Base-by-base conservation (phyloP, 164 flowering plant species). In the Taxillus chinensis region DNA sequence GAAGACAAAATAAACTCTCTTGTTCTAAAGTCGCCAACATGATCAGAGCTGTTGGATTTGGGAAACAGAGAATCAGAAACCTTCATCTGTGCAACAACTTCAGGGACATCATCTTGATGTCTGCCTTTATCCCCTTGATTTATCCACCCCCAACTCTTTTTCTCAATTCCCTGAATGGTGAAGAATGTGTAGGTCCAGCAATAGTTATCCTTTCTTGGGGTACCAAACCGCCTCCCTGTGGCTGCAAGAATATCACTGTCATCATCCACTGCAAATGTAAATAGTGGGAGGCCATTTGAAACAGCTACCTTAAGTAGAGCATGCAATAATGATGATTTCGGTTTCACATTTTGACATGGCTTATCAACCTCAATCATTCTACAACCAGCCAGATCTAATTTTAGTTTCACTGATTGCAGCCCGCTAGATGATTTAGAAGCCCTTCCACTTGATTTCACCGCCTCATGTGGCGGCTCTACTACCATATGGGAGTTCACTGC, bases 21-120 rank as follows among this genome's bases (percentile, higher is more conserved):
- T 8, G 54, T 12, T 9, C 62, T 39, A 27, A 27, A 27, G 0
- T 60, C 57, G 1, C 46, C 68, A 3, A 57, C 13, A 42, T 38
- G 40, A 27, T 56, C 48, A 39, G 11, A 55, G 60, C 53, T 45
- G 3, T 37, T 42, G 45, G 40, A 42, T 42, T 50, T 48, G 12
- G 70, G 59, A 48, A 64, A 13, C 43, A 60, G 60, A 39, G 73
- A 66, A 49, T 75, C 79, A 49, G 71, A 69, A 64, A 71, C 81
- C 61, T 75, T 75, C 81, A 77, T 66, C 45, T 75, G 81, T 15
- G 79, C 83, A 54, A 77, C 73, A 53, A 73, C 81, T 62, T 73
- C 67, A 7, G 72, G 68, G 40, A 66, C 55, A 58, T 73, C 75
- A 40, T 72, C 79, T 39, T 58, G 81, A 62, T 68, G 64, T 66